Evolutionary conservation across 345 rosid genomes (phyloP), one percentile per base, ranked within the genome.

Genomic region (Euphorbia lathyris): DNA sequence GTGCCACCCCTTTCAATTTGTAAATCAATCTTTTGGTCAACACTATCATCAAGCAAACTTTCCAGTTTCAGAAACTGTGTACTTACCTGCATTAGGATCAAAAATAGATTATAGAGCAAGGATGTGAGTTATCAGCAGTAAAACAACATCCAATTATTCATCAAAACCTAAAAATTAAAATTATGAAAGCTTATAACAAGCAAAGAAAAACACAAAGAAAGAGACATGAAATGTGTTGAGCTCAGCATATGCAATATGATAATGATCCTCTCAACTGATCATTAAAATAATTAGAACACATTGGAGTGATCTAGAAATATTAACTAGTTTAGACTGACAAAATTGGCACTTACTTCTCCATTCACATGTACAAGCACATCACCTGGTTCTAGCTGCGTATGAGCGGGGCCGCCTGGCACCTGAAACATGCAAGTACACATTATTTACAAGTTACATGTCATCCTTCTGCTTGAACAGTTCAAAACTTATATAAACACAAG

Each of bases 351-450:
- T 77, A 94, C 98, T 67, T 86, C 89, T 66, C 93, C 90, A 73
- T 94, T 94, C 79, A 91, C 86, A 66, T 82, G 87, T 72, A 94
- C 85, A 79, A 94, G 97, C 70, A 94, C 93, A 84, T 91, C 98
- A 59, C 98, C 98, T 13, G 97, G 86, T 86, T 90, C 97, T 82
- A 94, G 81, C 42, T 78, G 84, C 66, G 77, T 87, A 79, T 90
- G 84, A 47, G 96, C 95, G 69, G 97, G 97, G 72, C 98, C 97
- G 73, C 90, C 92, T 32, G 97, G 98, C 74, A 88, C 98, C 98
- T 94, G 86, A 73, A 79, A 73, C 57, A 78, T 43, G 60, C 51
- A 34, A 69, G 79, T 61, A 58, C 69, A 66, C 72, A 40, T 66
- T 16, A 34, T 55, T 42, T 14, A 67, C 42, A 61, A 55, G 5